A percentile compares a stretch with the other conserved stretches of the same genome.
Evolutionary conservation across 192 early-diverging fungal species (phyloP).

Genomic region (Coemansia sp.): DNA sequence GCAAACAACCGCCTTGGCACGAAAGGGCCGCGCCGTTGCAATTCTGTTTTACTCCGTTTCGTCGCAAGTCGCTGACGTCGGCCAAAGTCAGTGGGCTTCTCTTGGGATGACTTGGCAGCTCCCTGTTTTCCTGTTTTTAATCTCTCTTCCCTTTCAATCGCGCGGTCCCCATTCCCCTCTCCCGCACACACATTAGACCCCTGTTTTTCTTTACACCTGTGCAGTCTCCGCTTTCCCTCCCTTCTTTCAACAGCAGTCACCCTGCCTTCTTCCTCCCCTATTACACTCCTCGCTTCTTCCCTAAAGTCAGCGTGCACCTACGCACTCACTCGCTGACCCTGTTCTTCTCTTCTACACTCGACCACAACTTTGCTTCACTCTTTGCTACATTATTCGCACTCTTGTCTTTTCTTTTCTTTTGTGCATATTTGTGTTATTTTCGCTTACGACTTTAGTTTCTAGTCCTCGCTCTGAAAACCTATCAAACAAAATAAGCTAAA

Average conservation of each 20-base stretch:
- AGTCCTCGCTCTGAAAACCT: background rate
- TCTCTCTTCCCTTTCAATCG: constrained; percentile 4
- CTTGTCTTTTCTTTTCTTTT: background rate
- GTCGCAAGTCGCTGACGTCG: background rate
- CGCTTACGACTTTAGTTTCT: background rate
- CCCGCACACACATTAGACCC: constrained; percentile 3
- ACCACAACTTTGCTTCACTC: background rate
- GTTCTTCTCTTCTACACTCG: constrained; percentile 1
- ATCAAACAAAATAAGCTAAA: no score
- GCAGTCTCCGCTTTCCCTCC: constrained; percentile 20
- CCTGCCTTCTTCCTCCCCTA: constrained; percentile 6
- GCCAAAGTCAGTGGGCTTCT: background rate
- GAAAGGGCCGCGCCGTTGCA: background rate
- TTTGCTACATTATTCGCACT: background rate
- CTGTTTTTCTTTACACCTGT: constrained; percentile 6
- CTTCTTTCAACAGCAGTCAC: constrained; percentile 24
- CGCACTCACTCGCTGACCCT: constrained; percentile 12
- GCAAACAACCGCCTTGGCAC: constrained; percentile 4
- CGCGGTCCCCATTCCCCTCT: constrained; percentile 9
- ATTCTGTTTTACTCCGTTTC: background rate
- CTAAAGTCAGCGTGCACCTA: constrained; percentile 2
- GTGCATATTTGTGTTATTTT: background rate
- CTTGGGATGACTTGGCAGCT: constrained; percentile 6
- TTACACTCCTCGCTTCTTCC: constrained; percentile 3
- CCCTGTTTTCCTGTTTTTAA: constrained; percentile 9